A percentile compares a stretch with the other conserved stretches of the same genome.
phyloP scores from a whole-genome alignment of 306 rosid species.

The Vachellia collinsii region DNA sequence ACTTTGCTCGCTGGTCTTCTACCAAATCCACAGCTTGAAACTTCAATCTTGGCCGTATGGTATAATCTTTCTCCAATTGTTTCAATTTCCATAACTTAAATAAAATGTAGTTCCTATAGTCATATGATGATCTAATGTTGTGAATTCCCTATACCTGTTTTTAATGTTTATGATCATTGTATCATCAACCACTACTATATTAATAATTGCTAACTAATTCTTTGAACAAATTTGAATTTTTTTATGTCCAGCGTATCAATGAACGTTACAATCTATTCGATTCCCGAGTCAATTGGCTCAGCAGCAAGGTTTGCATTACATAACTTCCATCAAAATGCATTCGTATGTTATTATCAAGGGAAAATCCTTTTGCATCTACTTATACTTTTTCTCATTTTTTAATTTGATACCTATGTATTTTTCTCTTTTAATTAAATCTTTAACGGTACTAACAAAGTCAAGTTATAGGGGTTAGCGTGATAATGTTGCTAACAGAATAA shows the following conservation, averaged over 20 bases:
- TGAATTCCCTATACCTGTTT: background rate
- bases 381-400: no score
- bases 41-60: slow-evolving; percentile 68
- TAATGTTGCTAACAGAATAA: no score
- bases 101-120: background rate
- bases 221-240: background rate
- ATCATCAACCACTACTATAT: no score
- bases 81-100: background rate
- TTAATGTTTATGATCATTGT: background rate
- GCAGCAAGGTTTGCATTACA: slow-evolving; percentile 68
- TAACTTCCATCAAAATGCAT: background rate
- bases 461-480: no score
- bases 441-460: no score
- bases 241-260: slow-evolving; percentile 51
- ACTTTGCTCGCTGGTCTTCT: slow-evolving; percentile 71
- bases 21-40: slow-evolving; percentile 82
- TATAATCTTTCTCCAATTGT: background rate
- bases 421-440: no score
- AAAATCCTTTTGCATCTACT: no score
- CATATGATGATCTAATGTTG: no score
- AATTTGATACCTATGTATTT: no score
- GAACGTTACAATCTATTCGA: slow-evolving; percentile 51
- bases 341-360: no score
- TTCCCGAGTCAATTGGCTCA: slow-evolving; percentile 75
- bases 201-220: background rate